Conservation (phyloP, 106 monocot species). For the Dendrobium huoshanense region DNA sequence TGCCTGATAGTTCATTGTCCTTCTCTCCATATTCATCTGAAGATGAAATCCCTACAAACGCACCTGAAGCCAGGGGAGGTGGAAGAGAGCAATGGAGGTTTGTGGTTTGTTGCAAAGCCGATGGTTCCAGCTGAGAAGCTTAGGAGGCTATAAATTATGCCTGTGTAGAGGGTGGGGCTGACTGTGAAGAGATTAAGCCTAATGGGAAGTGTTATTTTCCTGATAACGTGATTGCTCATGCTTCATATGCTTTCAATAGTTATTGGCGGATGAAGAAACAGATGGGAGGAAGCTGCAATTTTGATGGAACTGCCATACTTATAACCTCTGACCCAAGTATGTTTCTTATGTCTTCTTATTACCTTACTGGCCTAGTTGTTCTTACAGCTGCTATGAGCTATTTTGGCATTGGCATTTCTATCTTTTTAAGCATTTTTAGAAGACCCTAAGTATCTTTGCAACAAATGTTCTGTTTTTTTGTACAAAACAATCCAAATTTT, state of each 20-base stretch:
- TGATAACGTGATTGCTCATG: constrained; percentile 54
- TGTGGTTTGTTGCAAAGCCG: constrained; percentile 60
- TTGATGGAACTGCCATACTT: constrained; percentile 31
- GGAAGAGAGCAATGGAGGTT: constrained; percentile 8
- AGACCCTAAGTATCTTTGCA: no score
- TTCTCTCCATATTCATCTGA: constrained; percentile 27
- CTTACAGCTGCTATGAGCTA: no score
- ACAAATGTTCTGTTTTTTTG: no score
- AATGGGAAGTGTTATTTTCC: constrained; percentile 51
- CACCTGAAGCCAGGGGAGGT: constrained; percentile 7
- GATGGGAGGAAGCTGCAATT: constrained; percentile 36
- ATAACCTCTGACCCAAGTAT: constrained; percentile 47
- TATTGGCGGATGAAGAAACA: constrained; percentile 50
- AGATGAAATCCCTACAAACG: constrained; percentile 13
- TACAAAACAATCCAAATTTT: no score
- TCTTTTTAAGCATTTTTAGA: no score
- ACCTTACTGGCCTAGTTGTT: no score
- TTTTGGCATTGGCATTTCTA: no score
- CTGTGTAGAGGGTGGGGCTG: constrained; percentile 50
- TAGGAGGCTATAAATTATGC: constrained; percentile 68
- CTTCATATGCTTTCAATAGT: constrained; percentile 72
- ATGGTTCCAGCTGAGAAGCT: constrained; percentile 35
- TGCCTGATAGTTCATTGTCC: constrained; percentile 24
- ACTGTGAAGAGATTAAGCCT: constrained; percentile 52
- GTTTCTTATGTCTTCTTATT: neutral